phyloP scores from a whole-genome alignment of 192 early-diverging fungal species.

The Funneliformis mosseae region DNA sequence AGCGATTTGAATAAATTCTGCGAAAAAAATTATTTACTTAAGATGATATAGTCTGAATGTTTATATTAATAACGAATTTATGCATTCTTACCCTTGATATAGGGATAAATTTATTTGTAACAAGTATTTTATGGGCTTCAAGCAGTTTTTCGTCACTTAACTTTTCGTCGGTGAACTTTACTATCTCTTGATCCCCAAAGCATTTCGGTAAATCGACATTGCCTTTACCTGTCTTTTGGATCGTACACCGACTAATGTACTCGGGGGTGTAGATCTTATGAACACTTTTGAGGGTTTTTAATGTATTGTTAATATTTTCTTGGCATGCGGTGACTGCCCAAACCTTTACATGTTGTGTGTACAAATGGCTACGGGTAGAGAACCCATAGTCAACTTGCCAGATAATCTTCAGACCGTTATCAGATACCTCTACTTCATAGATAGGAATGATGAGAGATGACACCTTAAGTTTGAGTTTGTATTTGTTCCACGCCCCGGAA shows the following conservation, averaged over 20 bases:
- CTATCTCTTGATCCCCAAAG: not conserved
- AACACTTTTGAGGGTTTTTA: not conserved
- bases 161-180: not conserved
- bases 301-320: not conserved
- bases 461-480: not conserved
- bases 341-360: slow-evolving; percentile 11
- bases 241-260: not conserved
- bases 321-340: not conserved
- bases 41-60: not conserved
- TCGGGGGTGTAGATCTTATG: not conserved
- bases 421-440: not conserved
- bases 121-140: slow-evolving; percentile 22
- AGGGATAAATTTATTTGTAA: slow-evolving; percentile 26
- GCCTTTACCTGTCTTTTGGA: not conserved
- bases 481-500: not conserved
- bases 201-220: not conserved
- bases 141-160: not conserved
- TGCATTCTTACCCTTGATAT: slow-evolving; percentile 3
- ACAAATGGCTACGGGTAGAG: not conserved
- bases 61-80: not conserved
- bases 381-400: slow-evolving; percentile 25
- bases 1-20: slow-evolving; percentile 15
- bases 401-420: not conserved
- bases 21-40: not conserved
- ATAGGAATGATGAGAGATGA: not conserved